phyloP scores from a whole-genome alignment of 495 filamentous ascomycete genomes.

The Aspergillus incahuasiensis region DNA sequence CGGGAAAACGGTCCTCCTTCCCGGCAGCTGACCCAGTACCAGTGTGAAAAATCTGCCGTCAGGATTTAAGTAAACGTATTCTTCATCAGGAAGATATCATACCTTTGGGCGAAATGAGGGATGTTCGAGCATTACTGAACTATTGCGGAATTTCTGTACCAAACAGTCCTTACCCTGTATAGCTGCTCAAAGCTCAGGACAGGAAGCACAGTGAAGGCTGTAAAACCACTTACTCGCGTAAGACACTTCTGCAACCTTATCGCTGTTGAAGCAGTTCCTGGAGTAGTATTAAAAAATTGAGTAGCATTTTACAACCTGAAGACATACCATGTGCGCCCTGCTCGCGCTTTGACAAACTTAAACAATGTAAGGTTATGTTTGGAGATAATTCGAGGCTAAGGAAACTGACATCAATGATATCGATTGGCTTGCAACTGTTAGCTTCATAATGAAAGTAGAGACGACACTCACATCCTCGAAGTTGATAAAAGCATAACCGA shows the following conservation, averaged over 20 bases:
- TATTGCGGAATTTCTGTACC: conserved; percentile 93
- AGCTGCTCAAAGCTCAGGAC: conserved; percentile 45
- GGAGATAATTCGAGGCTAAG: conserved; percentile 1
- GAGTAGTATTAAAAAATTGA: conserved; percentile 6
- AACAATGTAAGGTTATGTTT: conserved; percentile 20
- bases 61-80: not conserved
- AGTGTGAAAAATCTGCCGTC: conserved; percentile 43
- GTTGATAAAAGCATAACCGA: conserved; percentile 98
- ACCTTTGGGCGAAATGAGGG: conserved; percentile 82
- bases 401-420: conserved; percentile 64
- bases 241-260: conserved; percentile 84
- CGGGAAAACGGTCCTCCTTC: conserved; percentile 66
- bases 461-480: conserved; percentile 66
- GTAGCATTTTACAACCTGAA: not conserved
- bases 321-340: conserved; percentile 64
- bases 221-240: conserved; percentile 72
- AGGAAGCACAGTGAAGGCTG: conserved; percentile 11
- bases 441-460: not conserved
- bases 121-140: conserved; percentile 85
- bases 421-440: conserved; percentile 51
- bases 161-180: conserved; percentile 89
- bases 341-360: conserved; percentile 73
- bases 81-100: conserved; percentile 7
- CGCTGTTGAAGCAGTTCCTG: conserved; percentile 75
- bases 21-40: conserved; percentile 43